Conservation (phyloP, 805 yeast genomes). For the Zygosaccharomyces gambellarensis region DNA sequence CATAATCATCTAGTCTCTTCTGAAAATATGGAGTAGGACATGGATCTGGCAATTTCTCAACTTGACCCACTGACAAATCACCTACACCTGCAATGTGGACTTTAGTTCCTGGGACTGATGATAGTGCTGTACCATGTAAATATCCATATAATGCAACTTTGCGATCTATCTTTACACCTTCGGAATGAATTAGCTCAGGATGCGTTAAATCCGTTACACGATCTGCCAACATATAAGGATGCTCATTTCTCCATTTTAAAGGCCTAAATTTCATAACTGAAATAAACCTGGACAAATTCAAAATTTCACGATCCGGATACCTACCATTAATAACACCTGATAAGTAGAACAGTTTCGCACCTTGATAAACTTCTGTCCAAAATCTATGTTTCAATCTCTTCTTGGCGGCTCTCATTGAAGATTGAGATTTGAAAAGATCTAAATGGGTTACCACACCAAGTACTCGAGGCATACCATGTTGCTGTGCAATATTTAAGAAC, state of each 20-base stretch:
- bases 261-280: constrained; percentile 98
- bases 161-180: constrained; percentile 79
- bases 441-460: constrained; percentile 93
- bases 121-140: constrained; percentile 86
- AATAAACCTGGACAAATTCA: constrained; percentile 85
- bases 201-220: constrained; percentile 92
- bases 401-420: constrained; percentile 86
- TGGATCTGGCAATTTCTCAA: constrained; percentile 94
- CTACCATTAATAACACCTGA: constrained; percentile 96
- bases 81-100: constrained; percentile 97
- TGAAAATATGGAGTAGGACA: constrained; percentile 96
- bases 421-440: constrained; percentile 84
- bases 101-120: constrained; percentile 54
- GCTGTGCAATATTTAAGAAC: constrained; percentile 90
- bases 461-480: constrained; percentile 98
- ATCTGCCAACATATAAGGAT: constrained; percentile 88
- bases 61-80: constrained; percentile 66
- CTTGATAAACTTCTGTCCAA: constrained; percentile 99
- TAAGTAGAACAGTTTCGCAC: constrained; percentile 90
- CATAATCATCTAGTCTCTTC: constrained; percentile 75
- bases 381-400: constrained; percentile 88
- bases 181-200: constrained; percentile 66
- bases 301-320: constrained; percentile 93
- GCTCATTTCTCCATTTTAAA: constrained; percentile 98
- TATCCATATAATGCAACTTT: constrained; percentile 91